These are phyloP conservation scores for Macadamia integrifolia DNA, from an alignment of 164 flowering plant species.

Conservation along the genomic window DNA sequence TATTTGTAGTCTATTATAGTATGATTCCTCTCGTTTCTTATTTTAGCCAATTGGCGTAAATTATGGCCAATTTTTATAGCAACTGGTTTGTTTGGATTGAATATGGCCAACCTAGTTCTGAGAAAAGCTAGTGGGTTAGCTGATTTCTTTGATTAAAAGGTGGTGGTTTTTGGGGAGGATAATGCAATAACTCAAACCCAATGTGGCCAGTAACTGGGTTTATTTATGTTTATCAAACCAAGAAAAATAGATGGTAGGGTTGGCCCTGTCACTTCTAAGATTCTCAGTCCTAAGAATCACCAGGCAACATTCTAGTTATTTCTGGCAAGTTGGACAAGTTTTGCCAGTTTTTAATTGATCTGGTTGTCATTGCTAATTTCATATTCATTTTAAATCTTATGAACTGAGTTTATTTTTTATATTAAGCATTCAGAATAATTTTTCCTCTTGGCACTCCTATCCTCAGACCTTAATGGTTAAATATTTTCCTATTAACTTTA, in stretches of 20 bases:
- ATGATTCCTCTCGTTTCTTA: too few species aligned
- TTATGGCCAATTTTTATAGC: too few species aligned
- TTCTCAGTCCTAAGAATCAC: background rate
- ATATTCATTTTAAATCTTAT: background rate
- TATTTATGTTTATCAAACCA: background rate
- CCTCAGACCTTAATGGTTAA: background rate
- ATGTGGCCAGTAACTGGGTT: background rate
- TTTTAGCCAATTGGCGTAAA: too few species aligned
- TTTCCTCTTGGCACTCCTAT: background rate
- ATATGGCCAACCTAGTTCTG: too few species aligned
- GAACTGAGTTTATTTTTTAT: background rate
- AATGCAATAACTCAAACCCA: background rate
- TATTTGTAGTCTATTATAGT: too few species aligned
- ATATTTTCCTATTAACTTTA: background rate
- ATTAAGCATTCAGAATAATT: background rate
- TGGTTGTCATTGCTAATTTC: background rate
- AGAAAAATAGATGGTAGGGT: background rate
- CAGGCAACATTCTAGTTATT: too few species aligned
- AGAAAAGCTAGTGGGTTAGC: too few species aligned
- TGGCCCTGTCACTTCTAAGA: background rate
- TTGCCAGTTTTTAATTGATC: background rate
- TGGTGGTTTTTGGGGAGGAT: background rate
- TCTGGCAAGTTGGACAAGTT: background rate
- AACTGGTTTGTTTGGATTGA: too few species aligned
- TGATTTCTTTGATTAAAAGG: too few species aligned